Percentiles rank a stretch among this genome's conserved stretches.
Evolutionary conservation across 345 rosid genomes (phyloP).

Genomic region (Salix suchowensis): DNA sequence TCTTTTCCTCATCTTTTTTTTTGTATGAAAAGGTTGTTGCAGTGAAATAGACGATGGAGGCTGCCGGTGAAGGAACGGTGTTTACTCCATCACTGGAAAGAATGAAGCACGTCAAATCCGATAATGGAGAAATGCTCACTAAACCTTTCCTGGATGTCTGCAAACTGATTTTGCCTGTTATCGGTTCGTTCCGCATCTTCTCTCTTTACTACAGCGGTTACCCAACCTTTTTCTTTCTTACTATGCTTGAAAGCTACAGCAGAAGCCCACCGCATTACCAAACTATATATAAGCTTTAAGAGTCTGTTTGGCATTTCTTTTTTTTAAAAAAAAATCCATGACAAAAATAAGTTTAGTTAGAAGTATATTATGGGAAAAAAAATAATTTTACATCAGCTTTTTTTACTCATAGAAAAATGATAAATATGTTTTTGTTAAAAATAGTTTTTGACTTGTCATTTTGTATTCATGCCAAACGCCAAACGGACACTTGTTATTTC

Average conservation of each 20-base stretch:
- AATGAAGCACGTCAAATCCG: constrained; percentile 76
- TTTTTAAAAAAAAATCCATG: background rate
- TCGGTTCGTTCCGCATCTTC: constrained; percentile 39
- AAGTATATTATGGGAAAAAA: background rate
- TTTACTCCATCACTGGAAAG: constrained; percentile 82
- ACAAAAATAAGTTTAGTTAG: background rate
- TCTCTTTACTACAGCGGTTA: background rate
- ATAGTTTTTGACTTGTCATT: too few species aligned
- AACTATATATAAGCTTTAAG: background rate
- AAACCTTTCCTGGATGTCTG: constrained; percentile 86
- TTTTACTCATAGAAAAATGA: background rate
- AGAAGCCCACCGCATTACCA: too few species aligned
- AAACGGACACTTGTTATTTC: background rate
- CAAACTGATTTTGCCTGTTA: constrained; percentile 75
- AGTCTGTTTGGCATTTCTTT: background rate
- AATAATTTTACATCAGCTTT: background rate
- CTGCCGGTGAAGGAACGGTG: constrained; percentile 41
- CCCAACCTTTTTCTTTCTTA: too few species aligned
- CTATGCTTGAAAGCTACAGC: too few species aligned
- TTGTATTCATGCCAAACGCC: background rate
- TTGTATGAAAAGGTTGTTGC: background rate
- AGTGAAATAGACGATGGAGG: constrained; percentile 45
- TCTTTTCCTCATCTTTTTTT: background rate
- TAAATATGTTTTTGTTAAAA: too few species aligned
- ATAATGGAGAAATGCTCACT: constrained; percentile 67